Evolutionary conservation across 2,329 filamentous ascomycete genomes (phyloP).

Genomic region (Aspergillus japonicus): DNA sequence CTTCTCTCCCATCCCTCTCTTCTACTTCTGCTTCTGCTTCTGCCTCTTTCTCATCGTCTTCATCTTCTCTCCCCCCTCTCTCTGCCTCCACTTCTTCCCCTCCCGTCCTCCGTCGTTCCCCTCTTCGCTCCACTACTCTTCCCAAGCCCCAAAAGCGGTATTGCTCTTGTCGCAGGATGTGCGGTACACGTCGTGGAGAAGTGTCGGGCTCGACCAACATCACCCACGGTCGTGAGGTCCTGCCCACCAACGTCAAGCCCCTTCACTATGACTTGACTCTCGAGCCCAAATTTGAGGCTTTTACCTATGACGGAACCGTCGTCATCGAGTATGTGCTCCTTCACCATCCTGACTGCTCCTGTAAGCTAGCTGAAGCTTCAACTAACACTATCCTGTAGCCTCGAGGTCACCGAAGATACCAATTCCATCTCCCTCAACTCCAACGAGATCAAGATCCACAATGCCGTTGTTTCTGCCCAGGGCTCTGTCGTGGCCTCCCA

Average conservation of each 20-base stretch:
- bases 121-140: conserved; percentile 27
- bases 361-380: neutral
- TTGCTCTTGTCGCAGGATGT: conserved; percentile 74
- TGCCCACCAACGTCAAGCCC: conserved; percentile 91
- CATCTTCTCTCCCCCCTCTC: conserved; percentile 24
- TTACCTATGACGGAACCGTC: conserved; percentile 82
- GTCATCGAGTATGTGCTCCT: conserved; percentile 65
- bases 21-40: conserved; percentile 21
- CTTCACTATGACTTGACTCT: conserved; percentile 86
- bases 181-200: conserved; percentile 65
- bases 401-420: conserved; percentile 82
- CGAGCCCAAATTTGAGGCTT: conserved; percentile 85
- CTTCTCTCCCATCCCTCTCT: conserved; percentile 25
- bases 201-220: conserved; percentile 58
- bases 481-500: conserved; percentile 60
- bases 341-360: neutral
- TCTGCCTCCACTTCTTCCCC: conserved; percentile 22
- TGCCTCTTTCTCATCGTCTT: conserved; percentile 24
- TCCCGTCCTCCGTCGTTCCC: conserved; percentile 21
- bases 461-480: conserved; percentile 62
- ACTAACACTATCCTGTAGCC: conserved; percentile 40
- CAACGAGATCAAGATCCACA: conserved; percentile 79
- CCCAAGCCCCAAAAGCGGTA: conserved; percentile 49
- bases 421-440: conserved; percentile 85
- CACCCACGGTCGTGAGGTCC: conserved; percentile 71